These are phyloP conservation scores for Aspergillus puulaauensis DNA, from an alignment of 2,329 filamentous ascomycete genomes.

Conservation along the genomic window DNA sequence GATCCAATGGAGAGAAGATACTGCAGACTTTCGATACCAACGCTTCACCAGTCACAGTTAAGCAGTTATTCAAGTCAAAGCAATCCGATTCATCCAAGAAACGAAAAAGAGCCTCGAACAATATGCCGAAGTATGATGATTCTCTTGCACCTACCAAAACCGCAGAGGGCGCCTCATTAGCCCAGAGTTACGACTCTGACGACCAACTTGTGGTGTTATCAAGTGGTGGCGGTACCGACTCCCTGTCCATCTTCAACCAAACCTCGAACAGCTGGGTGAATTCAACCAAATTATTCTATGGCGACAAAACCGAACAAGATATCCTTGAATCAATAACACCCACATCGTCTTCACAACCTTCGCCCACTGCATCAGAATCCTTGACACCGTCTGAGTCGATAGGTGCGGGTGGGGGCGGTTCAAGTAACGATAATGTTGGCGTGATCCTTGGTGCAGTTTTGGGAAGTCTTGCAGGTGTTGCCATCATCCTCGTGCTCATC, in stretches of 20 bases:
- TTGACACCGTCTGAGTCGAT: slow-evolving; percentile 31
- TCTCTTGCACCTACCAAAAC: slow-evolving; percentile 66
- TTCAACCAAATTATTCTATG: slow-evolving; percentile 62
- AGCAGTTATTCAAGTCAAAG: slow-evolving; percentile 20
- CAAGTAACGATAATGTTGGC: slow-evolving; percentile 34
- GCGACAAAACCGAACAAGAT: slow-evolving; percentile 43
- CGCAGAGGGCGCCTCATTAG: slow-evolving; percentile 70
- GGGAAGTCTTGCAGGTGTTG: slow-evolving; percentile 74
- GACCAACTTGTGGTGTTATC: slow-evolving; percentile 65
- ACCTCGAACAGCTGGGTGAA: slow-evolving; percentile 77
- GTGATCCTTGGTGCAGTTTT: slow-evolving; percentile 79
- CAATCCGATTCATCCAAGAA: slow-evolving; percentile 27
- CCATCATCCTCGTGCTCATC: slow-evolving; percentile 68
- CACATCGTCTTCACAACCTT: slow-evolving; percentile 29
- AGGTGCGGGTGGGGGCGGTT: slow-evolving; percentile 25
- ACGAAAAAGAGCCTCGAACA: slow-evolving; percentile 63
- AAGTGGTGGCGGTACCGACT: slow-evolving; percentile 68
- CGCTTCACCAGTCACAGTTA: slow-evolving; percentile 63
- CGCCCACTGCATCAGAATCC: slow-evolving; percentile 29
- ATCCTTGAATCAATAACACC: slow-evolving; percentile 21
- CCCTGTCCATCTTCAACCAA: slow-evolving; percentile 75
- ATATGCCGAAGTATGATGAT: slow-evolving; percentile 66
- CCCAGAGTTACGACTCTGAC: slow-evolving; percentile 54
- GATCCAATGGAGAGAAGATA: slow-evolving; percentile 73
- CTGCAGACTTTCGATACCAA: slow-evolving; percentile 77